phyloP scores from a whole-genome alignment of 2,329 filamentous ascomycete species.

The Penicillium freii region DNA sequence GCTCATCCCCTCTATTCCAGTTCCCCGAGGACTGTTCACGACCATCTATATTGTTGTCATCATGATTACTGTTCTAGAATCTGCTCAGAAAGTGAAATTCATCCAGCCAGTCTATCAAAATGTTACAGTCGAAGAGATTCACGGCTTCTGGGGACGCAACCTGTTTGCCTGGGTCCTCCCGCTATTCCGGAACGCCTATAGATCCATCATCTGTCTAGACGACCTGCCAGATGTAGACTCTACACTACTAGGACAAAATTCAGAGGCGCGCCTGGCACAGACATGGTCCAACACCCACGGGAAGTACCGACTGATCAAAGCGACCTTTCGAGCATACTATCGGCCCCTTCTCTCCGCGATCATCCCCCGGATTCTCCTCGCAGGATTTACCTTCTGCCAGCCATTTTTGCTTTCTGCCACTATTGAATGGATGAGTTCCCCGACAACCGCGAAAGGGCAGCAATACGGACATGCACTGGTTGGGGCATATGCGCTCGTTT shows the following conservation, averaged over 20 bases:
- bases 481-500: conserved; percentile 33
- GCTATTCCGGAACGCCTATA: conserved; percentile 46
- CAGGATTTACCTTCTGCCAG: conserved; percentile 9
- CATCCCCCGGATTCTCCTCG: conserved; percentile 21
- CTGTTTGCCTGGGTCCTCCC: conserved; percentile 52
- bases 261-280: not conserved
- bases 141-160: conserved; percentile 45
- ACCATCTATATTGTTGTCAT: not conserved
- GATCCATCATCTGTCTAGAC: conserved; percentile 38
- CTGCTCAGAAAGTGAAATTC: not conserved
- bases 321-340: conserved; percentile 13
- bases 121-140: conserved; percentile 43
- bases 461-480: conserved; percentile 30
- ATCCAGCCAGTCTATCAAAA: conserved; percentile 15
- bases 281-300: not conserved
- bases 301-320: conserved; percentile 8
- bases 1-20: not conserved
- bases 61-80: not conserved
- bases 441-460: conserved; percentile 6
- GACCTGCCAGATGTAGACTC: conserved; percentile 45
- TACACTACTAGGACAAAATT: not conserved
- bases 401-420: not conserved
- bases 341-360: conserved; percentile 24
- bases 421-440: conserved; percentile 14
- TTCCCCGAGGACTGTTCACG: conserved; percentile 1